These are phyloP conservation scores for Eimeria praecox DNA, from an alignment of 169 alveolate genomes.

Conservation along the genomic window DNA sequence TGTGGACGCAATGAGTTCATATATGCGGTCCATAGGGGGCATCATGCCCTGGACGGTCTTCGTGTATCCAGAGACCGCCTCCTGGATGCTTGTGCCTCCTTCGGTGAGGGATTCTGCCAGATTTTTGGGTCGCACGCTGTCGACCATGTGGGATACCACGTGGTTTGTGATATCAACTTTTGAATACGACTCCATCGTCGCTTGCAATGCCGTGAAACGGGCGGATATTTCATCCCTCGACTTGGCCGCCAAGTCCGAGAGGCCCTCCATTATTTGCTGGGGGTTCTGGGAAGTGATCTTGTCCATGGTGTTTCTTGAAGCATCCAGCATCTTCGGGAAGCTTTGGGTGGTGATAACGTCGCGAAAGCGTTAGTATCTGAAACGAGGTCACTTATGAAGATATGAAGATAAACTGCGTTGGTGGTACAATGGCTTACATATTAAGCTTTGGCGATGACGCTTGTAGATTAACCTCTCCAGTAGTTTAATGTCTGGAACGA, in stretches of 20 bases:
- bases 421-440: neutral
- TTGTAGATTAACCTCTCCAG: neutral
- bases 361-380: neutral
- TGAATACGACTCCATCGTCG: slow-evolving; percentile 68
- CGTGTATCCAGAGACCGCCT: slow-evolving; percentile 21
- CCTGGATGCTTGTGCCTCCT: slow-evolving; percentile 34
- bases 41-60: slow-evolving; percentile 37
- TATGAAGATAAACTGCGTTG: neutral
- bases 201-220: slow-evolving; percentile 43
- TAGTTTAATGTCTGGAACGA: slow-evolving; percentile 12
- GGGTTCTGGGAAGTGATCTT: slow-evolving; percentile 56
- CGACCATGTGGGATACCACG: slow-evolving; percentile 60
- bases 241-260: slow-evolving; percentile 54
- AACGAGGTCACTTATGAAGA: neutral
- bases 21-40: slow-evolving; percentile 53
- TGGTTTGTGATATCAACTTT: slow-evolving; percentile 60
- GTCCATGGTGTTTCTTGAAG: slow-evolving; percentile 42
- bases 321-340: slow-evolving; percentile 54
- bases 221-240: slow-evolving; percentile 41
- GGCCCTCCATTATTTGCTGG: slow-evolving; percentile 62
- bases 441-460: neutral
- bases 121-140: slow-evolving; percentile 44
- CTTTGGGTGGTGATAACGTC: neutral
- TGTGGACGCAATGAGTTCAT: slow-evolving; percentile 52
- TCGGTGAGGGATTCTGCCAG: slow-evolving; percentile 32